Conservation (phyloP, 2,329 filamentous ascomycete genomes). For the Apiospora koreana region DNA sequence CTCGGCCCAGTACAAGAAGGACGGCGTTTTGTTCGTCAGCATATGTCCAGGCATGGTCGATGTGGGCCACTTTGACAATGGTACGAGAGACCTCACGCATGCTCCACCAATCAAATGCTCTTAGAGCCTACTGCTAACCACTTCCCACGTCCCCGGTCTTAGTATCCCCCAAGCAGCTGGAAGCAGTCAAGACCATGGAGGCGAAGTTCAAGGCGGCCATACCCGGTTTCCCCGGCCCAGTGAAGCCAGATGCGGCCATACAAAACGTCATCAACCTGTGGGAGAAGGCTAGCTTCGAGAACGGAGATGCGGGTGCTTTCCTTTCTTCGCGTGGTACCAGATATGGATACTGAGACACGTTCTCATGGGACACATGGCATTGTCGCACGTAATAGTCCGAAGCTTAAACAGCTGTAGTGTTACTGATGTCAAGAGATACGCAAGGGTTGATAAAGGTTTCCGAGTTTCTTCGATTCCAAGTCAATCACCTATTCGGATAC, state of each 20-base stretch:
- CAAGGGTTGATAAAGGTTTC: too few relatives aligned
- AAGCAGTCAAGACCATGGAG: conserved; percentile 17
- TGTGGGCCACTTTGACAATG: not conserved
- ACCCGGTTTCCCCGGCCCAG: conserved; percentile 26
- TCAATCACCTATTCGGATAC: too few relatives aligned
- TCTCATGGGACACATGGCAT: not conserved
- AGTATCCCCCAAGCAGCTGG: not conserved
- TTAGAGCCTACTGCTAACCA: not conserved
- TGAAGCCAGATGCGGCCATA: conserved; percentile 23
- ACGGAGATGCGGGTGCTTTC: conserved; percentile 43
- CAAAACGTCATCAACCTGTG: conserved; percentile 22
- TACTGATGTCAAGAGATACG: too few relatives aligned
- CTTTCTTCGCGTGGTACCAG: conserved; percentile 56
- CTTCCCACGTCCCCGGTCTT: not conserved
- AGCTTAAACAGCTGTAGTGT: too few relatives aligned
- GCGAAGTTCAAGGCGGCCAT: conserved; percentile 21
- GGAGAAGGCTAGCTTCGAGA: conserved; percentile 26
- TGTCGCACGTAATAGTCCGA: too few relatives aligned
- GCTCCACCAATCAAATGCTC: not conserved
- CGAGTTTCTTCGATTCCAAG: too few relatives aligned
- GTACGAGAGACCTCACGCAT: not conserved
- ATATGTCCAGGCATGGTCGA: conserved; percentile 57
- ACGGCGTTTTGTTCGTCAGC: conserved; percentile 54
- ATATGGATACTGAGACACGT: not conserved
- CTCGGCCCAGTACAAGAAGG: conserved; percentile 45